phyloP scores from a whole-genome alignment of 768 basidiomycete species.

The Mycena chlorophos region DNA sequence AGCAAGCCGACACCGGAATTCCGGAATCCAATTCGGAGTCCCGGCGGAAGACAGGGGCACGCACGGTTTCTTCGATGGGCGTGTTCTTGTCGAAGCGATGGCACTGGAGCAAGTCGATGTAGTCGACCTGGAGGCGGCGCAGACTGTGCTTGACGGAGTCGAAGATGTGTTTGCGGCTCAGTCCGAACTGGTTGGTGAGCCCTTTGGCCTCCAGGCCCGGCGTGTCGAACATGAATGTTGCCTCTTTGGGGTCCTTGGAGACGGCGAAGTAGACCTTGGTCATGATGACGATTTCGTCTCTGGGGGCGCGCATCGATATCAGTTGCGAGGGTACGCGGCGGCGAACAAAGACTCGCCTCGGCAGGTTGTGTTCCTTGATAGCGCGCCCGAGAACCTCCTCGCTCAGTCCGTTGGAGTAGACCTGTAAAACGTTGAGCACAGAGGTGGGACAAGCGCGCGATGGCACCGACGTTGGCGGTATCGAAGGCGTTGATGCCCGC shows the following conservation, averaged over 20 bases:
- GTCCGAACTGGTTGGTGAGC: conserved; percentile 48
- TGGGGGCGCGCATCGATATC: not conserved
- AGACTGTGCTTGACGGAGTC: conserved; percentile 48
- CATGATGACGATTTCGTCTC: conserved; percentile 42
- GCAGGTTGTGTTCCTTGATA: conserved; percentile 36
- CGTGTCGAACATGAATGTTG: not conserved
- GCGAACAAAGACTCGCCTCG: conserved; percentile 1
- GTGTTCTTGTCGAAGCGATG: conserved; percentile 61
- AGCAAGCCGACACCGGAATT: too few species aligned
- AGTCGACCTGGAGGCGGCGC: conserved; percentile 46
- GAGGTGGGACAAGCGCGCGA: not conserved
- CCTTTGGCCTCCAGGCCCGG: conserved; percentile 35
- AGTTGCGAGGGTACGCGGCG: not conserved
- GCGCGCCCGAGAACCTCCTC: conserved; percentile 41
- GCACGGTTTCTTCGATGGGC: conserved; percentile 56
- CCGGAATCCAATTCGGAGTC: too few species aligned
- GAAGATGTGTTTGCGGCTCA: conserved; percentile 61
- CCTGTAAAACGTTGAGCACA: conserved; percentile 15
- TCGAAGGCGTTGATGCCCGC: conserved; percentile 34
- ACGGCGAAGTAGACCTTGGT: conserved; percentile 35
- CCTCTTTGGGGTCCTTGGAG: not conserved
- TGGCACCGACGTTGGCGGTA: conserved; percentile 22
- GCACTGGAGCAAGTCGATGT: conserved; percentile 61
- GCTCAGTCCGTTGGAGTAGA: conserved; percentile 31
- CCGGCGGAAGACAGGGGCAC: not conserved